Evolutionary conservation across 192 early-diverging fungal species (phyloP), one percentile per base, ranked within the genome.

Genomic region (Helicostylum pulchrum): DNA sequence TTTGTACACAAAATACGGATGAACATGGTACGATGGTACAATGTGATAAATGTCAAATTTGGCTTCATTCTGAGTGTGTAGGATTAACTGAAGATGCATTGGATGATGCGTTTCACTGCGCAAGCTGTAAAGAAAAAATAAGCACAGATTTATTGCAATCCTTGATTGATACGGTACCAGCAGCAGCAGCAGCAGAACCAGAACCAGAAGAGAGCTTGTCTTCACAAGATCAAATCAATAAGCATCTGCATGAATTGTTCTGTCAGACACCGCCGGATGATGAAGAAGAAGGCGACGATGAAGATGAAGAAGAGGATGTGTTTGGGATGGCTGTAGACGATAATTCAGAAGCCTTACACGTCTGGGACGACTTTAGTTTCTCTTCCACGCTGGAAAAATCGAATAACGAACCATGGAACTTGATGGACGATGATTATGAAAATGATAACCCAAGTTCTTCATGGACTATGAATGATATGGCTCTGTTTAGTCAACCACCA

Each of bases 41-140:
- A 72, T 90, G 88, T 64, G 87, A 88, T 74, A 67, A 79, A 43
- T 90, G 88, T 50, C 66, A 80, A 50, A 60, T 78, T 26, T 88
- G 85, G 85, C 82, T 90, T 55, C 88, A 90, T 76, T 76, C 87
- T 5, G 80, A 82, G 19, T 90, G 88, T 54, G 68, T 87, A 43
- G 79, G 79, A 12, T 71, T 90, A 15, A 72, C 79, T 39, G 79
- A 85, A 61, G 74, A 85, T 43, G 72, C 70, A 11, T 64, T 88
- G 0, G 79, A 81, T 1, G 77, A 76, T 19, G 80, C 80, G 60
- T 90, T 78, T 61, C 80, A 75, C 57, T 90, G 88, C 55, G 85
- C 84, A 7, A 67, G 78, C 42, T 85, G 83, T 52, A 70, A 56
- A 20, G 54, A 36, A 19, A 17, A 26, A 26, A 26, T 26, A 26